A percentile compares a stretch with the other conserved stretches of the same genome.
Evolutionary conservation across 768 basidiomycete genomes (phyloP).

Genomic region (Pisolithus tinctorius): DNA sequence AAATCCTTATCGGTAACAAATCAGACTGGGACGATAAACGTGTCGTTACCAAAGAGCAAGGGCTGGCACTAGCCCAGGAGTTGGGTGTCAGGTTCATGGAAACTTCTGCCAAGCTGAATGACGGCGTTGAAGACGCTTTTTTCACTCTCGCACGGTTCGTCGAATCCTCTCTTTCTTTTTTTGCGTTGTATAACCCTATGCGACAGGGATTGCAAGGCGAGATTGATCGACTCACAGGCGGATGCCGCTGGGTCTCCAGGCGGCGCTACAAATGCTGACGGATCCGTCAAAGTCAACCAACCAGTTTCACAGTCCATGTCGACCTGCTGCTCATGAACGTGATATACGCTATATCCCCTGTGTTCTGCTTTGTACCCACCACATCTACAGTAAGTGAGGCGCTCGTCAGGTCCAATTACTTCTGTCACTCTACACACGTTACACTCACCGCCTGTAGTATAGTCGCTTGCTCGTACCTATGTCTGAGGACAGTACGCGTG

Average conservation of each 20-base stretch:
- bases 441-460: neutral
- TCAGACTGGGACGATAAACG: slow-evolving; percentile 98
- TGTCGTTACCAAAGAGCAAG: slow-evolving; percentile 86
- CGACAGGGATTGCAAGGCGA: slow-evolving; percentile 90
- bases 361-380: slow-evolving; percentile 8
- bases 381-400: neutral
- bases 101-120: slow-evolving; percentile 95
- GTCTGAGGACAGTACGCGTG: no score
- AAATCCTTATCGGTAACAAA: slow-evolving; percentile 98
- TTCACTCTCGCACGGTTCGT: slow-evolving; percentile 90
- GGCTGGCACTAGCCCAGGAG: slow-evolving; percentile 86
- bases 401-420: neutral
- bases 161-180: neutral
- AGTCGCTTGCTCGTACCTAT: neutral
- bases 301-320: slow-evolving; percentile 38
- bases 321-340: slow-evolving; percentile 47
- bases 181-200: neutral
- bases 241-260: slow-evolving; percentile 41
- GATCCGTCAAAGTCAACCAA: slow-evolving; percentile 62
- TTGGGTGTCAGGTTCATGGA: slow-evolving; percentile 97
- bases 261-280: slow-evolving; percentile 37
- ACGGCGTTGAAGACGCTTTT: slow-evolving; percentile 98
- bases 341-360: neutral
- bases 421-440: neutral
- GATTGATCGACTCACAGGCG: slow-evolving; percentile 90